Conservation (phyloP, 306 rosid species). For the Acacia acuminata region DNA sequence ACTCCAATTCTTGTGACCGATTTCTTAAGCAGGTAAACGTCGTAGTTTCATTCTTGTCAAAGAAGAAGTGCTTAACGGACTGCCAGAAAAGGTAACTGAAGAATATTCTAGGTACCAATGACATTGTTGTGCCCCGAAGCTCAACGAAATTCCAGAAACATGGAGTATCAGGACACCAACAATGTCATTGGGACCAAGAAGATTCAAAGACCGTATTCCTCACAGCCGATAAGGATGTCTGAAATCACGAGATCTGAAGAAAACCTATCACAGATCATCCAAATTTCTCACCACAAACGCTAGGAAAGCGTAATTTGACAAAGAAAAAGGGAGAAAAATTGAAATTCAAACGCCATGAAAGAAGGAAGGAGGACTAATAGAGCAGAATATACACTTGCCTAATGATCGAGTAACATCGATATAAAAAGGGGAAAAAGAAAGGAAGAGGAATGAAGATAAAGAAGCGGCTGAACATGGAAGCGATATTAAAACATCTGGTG, state of each 20-base stretch:
- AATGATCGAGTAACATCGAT: not conserved
- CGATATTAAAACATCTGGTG: not conserved
- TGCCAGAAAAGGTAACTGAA: not conserved
- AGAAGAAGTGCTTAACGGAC: not conserved
- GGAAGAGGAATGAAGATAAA: not conserved
- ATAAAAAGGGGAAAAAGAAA: not conserved
- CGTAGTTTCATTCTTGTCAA: not conserved
- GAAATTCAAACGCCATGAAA: too few relatives aligned
- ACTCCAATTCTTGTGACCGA: not conserved
- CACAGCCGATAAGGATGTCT: not conserved
- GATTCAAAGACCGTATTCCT: not conserved
- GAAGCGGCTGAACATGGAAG: not conserved
- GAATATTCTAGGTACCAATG: not conserved
- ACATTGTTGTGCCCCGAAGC: not conserved
- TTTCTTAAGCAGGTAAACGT: not conserved
- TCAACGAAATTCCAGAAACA: not conserved
- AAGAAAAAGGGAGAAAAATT: too few relatives aligned
- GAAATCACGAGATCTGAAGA: not conserved
- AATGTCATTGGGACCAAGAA: conserved; percentile 7
- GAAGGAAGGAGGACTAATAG: too few relatives aligned
- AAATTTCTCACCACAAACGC: not conserved
- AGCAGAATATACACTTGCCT: too few relatives aligned
- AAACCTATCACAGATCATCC: not conserved
- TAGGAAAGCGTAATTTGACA: not conserved
- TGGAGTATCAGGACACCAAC: not conserved